Percentiles rank a stretch among this genome's conserved stretches.
Conservation (phyloP, 2,329 filamentous ascomycete genomes). For the Fusarium sp. region DNA sequence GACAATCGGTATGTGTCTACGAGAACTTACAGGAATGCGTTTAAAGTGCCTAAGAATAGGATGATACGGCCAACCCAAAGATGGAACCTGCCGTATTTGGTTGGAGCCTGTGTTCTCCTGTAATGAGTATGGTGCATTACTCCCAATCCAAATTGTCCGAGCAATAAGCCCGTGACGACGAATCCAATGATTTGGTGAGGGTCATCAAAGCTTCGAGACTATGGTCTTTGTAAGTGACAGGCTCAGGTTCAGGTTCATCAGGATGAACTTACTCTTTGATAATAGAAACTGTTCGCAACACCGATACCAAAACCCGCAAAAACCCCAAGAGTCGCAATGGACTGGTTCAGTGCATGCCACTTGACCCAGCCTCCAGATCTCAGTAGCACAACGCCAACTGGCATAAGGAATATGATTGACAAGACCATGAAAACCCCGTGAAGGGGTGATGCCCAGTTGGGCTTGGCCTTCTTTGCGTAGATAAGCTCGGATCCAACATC, state of each 20-base stretch:
- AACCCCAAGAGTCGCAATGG: conserved; percentile 60
- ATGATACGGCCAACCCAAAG: conserved; percentile 68
- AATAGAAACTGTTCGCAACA: conserved; percentile 63
- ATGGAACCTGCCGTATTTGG: conserved; percentile 66
- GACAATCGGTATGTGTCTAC: neutral
- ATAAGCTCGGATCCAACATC: conserved; percentile 54
- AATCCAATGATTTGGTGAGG: conserved; percentile 71
- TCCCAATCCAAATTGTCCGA: conserved; percentile 67
- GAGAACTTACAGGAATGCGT: conserved; percentile 66
- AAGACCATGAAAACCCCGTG: conserved; percentile 68
- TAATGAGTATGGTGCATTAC: conserved; percentile 67
- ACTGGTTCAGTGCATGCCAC: conserved; percentile 68
- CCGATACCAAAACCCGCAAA: conserved; percentile 65
- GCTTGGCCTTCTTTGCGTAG: conserved; percentile 48
- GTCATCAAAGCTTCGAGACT: conserved; percentile 66
- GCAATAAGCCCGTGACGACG: conserved; percentile 63
- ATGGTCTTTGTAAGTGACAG: conserved; percentile 18
- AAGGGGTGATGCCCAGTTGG: conserved; percentile 56
- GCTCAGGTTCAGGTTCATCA: no score
- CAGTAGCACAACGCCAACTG: conserved; percentile 66
- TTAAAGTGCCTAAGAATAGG: conserved; percentile 65
- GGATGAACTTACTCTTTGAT: conserved; percentile 64
- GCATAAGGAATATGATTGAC: conserved; percentile 67
- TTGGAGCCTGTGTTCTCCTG: conserved; percentile 62
- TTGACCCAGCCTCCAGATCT: conserved; percentile 63